A percentile compares a stretch with the other conserved stretches of the same genome.
These are phyloP conservation scores for Clavispora carvajalis DNA, from an alignment of 805 yeast species.

Conservation along the genomic window DNA sequence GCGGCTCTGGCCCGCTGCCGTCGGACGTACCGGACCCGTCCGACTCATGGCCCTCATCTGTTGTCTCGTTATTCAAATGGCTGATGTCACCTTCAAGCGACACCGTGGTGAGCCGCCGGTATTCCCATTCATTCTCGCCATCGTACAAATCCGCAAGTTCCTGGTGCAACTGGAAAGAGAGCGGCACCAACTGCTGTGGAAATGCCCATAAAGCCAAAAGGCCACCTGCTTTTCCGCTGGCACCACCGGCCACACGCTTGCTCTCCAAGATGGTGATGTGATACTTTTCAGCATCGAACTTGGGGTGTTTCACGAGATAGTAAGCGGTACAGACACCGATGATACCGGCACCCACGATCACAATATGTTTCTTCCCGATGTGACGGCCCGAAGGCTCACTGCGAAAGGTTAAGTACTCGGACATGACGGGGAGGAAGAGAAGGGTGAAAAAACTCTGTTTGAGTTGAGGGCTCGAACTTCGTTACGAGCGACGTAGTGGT, in stretches of 20 bases:
- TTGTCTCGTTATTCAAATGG: slow-evolving; percentile 21
- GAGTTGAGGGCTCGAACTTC: background rate
- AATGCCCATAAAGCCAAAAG: slow-evolving; percentile 93
- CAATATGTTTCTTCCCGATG: slow-evolving; percentile 66
- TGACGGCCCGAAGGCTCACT: slow-evolving; percentile 44
- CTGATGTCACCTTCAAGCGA: slow-evolving; percentile 78
- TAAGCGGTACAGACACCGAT: slow-evolving; percentile 95
- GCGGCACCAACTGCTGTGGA: slow-evolving; percentile 88
- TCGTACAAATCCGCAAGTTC: slow-evolving; percentile 70
- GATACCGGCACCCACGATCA: slow-evolving; percentile 92
- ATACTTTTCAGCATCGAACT: slow-evolving; percentile 63
- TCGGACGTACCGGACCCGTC: slow-evolving; percentile 3
- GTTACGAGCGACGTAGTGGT: background rate
- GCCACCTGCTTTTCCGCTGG: slow-evolving; percentile 97
- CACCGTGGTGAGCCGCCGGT: slow-evolving; percentile 80
- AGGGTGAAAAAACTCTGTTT: too few relatives aligned
- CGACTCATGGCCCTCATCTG: slow-evolving; percentile 17
- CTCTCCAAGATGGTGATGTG: slow-evolving; percentile 85
- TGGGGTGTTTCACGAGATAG: slow-evolving; percentile 77
- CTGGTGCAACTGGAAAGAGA: slow-evolving; percentile 81
- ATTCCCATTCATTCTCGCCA: slow-evolving; percentile 92
- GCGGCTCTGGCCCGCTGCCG: slow-evolving; percentile 14
- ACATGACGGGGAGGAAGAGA: slow-evolving; percentile 12
- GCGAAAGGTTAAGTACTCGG: slow-evolving; percentile 28
- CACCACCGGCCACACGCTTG: slow-evolving; percentile 94